These are phyloP conservation scores for Eremochloa ophiuroides DNA, from an alignment of 176 grass and related monocot genomes.

Conservation along the genomic window DNA sequence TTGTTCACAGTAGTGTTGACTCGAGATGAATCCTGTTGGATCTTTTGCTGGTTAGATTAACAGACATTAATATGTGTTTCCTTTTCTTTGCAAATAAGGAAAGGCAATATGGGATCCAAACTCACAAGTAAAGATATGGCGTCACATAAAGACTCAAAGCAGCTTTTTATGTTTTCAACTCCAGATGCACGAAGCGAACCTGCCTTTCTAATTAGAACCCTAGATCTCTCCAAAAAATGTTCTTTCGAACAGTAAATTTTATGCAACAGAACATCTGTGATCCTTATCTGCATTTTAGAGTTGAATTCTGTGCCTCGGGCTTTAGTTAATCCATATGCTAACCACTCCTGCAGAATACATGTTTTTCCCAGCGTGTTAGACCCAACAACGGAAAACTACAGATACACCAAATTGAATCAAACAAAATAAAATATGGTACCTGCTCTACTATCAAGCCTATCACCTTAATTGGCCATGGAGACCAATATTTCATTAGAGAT, in stretches of 20 bases:
- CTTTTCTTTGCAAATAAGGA: conserved; percentile 4
- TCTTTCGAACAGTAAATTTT: conserved; percentile 66
- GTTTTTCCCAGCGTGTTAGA: not conserved
- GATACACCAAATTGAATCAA: conserved; percentile 2
- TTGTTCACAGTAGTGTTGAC: conserved; percentile 25
- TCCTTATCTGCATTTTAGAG: conserved; percentile 56
- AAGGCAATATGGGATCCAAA: not conserved
- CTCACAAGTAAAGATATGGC: conserved; percentile 87
- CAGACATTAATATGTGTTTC: conserved; percentile 21
- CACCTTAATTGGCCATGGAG: conserved; percentile 45
- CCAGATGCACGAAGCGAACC: conserved; percentile 50
- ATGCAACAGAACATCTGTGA: conserved; percentile 68
- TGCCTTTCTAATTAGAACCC: conserved; percentile 68
- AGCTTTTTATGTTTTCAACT: conserved; percentile 42
- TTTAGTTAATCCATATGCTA: conserved; percentile 52
- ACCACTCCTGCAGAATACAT: conserved; percentile 57
- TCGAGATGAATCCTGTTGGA: conserved; percentile 36
- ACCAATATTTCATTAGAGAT: conserved; percentile 21
- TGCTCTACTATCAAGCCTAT: conserved; percentile 77
- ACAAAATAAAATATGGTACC: conserved; percentile 41
- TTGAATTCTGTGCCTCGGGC: conserved; percentile 37
- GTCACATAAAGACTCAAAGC: conserved; percentile 63
- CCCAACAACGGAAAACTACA: conserved; percentile 7
- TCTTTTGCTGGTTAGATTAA: conserved; percentile 31
- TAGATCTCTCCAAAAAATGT: conserved; percentile 57